phyloP scores from a whole-genome alignment of 2,329 filamentous ascomycete species.

The Teratosphaeria zuluensis region DNA sequence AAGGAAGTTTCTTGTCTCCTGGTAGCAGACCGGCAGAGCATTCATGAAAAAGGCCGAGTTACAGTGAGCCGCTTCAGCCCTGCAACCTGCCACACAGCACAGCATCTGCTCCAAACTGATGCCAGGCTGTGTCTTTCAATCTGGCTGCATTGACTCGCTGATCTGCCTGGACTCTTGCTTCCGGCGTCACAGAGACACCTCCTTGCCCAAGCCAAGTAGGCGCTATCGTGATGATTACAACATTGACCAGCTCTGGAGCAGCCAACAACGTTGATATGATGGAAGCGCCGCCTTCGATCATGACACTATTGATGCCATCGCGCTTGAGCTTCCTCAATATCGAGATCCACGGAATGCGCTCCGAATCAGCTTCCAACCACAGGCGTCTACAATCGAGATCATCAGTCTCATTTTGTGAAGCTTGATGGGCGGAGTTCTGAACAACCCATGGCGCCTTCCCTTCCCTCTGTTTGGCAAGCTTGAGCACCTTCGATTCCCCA shows the following conservation, averaged over 20 bases:
- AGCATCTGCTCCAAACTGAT: constrained; percentile 70
- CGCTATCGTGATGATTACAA: constrained; percentile 79
- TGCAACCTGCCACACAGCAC: constrained; percentile 59
- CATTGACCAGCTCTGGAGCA: constrained; percentile 54
- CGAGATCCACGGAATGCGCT: constrained; percentile 48
- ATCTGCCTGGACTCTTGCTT: constrained; percentile 41
- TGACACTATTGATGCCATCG: constrained; percentile 64
- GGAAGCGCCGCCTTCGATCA: constrained; percentile 80
- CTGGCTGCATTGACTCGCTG: constrained; percentile 50
- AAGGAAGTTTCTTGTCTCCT: too few relatives aligned
- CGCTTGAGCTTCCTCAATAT: constrained; percentile 50
- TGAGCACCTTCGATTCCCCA: constrained; percentile 49
- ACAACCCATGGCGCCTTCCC: constrained; percentile 69
- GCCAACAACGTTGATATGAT: constrained; percentile 74
- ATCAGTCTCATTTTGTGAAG: background rate
- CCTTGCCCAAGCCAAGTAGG: constrained; percentile 82
- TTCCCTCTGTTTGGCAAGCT: constrained; percentile 51
- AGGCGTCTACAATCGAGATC: background rate
- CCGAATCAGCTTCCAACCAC: constrained; percentile 23
- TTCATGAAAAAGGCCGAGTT: too few relatives aligned
- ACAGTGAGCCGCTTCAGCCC: background rate
- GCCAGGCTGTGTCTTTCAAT: constrained; percentile 60
- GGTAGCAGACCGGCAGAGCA: too few relatives aligned
- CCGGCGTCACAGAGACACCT: constrained; percentile 69
- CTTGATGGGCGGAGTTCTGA: constrained; percentile 25